Evolutionary conservation across 169 alveolate species (phyloP), one percentile per base, ranked within the genome.

Genomic region (Eimeria tenella): DNA sequence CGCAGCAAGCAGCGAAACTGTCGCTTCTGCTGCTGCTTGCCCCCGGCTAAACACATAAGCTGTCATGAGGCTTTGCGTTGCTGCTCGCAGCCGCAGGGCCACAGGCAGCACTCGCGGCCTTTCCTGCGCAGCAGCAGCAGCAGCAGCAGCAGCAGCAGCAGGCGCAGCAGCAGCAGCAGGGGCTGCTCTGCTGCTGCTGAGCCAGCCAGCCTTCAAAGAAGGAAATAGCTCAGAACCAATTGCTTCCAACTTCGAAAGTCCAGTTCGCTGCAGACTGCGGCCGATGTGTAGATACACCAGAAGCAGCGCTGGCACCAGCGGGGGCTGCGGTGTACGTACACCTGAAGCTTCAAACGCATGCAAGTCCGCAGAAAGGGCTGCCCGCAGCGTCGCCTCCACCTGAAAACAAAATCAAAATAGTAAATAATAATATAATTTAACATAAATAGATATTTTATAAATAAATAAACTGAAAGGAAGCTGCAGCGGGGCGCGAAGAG

Each of bases 201-300:
- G 89, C 56, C 90, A 74, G 79, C 74, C 65, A 6, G 84, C 73
- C 15, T 84, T 52, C 10, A 90, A 65, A n/a, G 83, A 74, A 53
- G 94, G 94, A 21, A 74, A 75, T 17, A 90, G 82, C 82, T 90
- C 94, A 9, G 55, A 53, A 21, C 89, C 94, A 4, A 90, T 63
- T 9, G 94, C 94, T 13, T 82, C 89, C 8, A 90, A 52, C 56
- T 90, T 90, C 13, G 77, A 50, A 10, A 90, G 82, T 8, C 94
- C 94, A 19, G 21, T 25, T 8, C 53, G 88, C 68, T 74, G 89
- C 58, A 90, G 94, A 31, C 42, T 15, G n/a, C 94, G 77, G 6
- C 94, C 94, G 23, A 90, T 74, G 71, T 81, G 94, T 73, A 79
- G 68, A 52, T 50, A 55, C 79, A 90, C 81, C 55, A 90, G 77